Evolutionary conservation across 208 protist species (phyloP).

Genomic region (Wallacemonas sp.): DNA sequence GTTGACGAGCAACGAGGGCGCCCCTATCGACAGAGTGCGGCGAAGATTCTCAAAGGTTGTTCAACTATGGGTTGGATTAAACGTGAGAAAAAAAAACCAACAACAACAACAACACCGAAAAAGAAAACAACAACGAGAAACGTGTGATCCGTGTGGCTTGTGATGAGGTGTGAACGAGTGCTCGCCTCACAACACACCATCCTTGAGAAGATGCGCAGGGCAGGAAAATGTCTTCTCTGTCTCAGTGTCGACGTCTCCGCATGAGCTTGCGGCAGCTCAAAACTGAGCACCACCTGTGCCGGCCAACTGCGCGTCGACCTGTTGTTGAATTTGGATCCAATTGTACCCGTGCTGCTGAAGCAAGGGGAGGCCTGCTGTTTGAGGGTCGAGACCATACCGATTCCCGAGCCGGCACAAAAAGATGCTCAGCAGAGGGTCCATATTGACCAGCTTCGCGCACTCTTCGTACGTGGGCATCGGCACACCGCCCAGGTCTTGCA

Average conservation of each 20-base stretch:
- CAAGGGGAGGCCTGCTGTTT: conserved; percentile 41
- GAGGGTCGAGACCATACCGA: conserved; percentile 50
- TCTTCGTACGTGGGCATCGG: conserved; percentile 68
- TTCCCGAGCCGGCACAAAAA: conserved; percentile 76
- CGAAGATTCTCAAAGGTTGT: not conserved
- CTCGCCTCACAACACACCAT: no score
- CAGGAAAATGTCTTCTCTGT: no score
- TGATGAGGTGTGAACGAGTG: no score
- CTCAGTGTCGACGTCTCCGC: no score
- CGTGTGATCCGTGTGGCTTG: no score
- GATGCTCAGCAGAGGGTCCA: conserved; percentile 66
- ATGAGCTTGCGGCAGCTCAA: conserved; percentile 6
- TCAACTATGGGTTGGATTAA: not conserved
- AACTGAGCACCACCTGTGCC: not conserved
- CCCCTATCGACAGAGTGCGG: no score
- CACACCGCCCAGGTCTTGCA: conserved; percentile 65
- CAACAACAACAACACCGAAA: not conserved
- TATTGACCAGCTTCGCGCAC: conserved; percentile 52
- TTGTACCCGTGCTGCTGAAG: conserved; percentile 50
- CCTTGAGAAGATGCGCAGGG: no score
- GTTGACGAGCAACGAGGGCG: no score
- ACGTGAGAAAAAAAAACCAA: not conserved
- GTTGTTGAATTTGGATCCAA: conserved; percentile 50
- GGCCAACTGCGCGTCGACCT: not conserved
- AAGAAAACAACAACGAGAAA: not conserved